Evolutionary conservation across 805 yeast species (phyloP), one percentile per base, ranked within the genome.

Genomic region (Saturnispora hagleri): DNA sequence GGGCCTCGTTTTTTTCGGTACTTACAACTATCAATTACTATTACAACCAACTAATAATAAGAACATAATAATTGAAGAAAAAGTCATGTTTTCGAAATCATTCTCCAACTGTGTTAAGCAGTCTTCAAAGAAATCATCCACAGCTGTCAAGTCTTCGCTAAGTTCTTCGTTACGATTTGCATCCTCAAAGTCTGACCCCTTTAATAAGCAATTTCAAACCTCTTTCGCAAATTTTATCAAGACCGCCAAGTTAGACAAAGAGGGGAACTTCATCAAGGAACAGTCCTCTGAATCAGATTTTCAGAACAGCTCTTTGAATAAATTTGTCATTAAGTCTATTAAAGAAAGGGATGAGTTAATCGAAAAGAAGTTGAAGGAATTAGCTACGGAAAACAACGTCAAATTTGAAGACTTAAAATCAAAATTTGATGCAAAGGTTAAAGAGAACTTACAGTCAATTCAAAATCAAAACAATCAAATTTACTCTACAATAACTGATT

Each of bases 281-380:
- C 28, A 49, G 15, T 57, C 64, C 50, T 56, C 58, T 8, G 56
- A 56, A 27, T 46, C 54, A 18, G 61, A 60, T 13, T 64, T 59
- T 45, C 51, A 57, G 18, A 48, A 58, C 10, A 64, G 68, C 1
- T 53, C 55, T 9, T 57, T 57, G 20, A 54, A 57, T 12, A 52
- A 59, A 47, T 54, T 62, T 44, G 33, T 63, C 44, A 47, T 52
- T 22, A 45, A 55, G 38, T 45, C 58, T 9, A 57, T 47, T 13
- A 27, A 49, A 10, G 62, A 62, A 45, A 62, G 61, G 46, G 56
- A 56, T 24, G 48, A 47, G 9, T 48, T 64, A 18, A 62, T 66
- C 36, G 58, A 62, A 6, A 53, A 57, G 47, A 64, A 63, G 51
- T 55, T 66, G 38, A 51, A 55, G 41, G 27, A 53, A 17, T 51